Evolutionary conservation across 345 rosid species (phyloP).

Genomic region (Pseudoturritis turrita): DNA sequence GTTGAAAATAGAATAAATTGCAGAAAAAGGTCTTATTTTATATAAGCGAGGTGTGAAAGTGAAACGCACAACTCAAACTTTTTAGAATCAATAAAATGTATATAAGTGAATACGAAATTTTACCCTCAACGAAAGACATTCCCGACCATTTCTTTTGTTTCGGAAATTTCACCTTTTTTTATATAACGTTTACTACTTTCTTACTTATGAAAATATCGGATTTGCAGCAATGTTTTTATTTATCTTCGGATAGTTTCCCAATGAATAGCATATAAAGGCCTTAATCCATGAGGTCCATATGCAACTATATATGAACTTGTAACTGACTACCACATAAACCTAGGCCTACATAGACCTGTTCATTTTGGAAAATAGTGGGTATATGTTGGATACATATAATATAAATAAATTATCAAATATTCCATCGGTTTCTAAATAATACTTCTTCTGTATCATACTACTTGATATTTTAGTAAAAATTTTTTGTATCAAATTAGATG

Average conservation of each 20-base stretch:
- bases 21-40: not conserved
- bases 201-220: not conserved
- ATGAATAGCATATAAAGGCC: not conserved
- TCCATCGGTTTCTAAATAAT: too few relatives aligned
- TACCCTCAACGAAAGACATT: slow-evolving; percentile 10
- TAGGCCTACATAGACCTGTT: too few relatives aligned
- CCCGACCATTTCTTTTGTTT: slow-evolving; percentile 2
- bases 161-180: not conserved
- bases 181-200: not conserved
- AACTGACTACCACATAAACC: too few relatives aligned
- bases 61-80: not conserved
- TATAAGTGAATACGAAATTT: not conserved
- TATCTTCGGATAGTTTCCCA: not conserved
- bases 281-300: slow-evolving; percentile 4
- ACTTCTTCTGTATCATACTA: too few relatives aligned
- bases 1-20: slow-evolving; percentile 1
- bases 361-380: too few relatives aligned
- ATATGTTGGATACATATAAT: too few relatives aligned
- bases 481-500: too few relatives aligned
- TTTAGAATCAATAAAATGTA: not conserved
- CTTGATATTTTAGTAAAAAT: too few relatives aligned
- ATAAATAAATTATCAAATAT: too few relatives aligned
- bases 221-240: not conserved
- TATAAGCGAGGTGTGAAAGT: slow-evolving; percentile 13
- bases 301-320: not conserved